Percentiles rank a stretch among this genome's conserved stretches.
phyloP scores from a whole-genome alignment of 2,329 filamentous ascomycete species.

The Plenodomus tracheiphilus region DNA sequence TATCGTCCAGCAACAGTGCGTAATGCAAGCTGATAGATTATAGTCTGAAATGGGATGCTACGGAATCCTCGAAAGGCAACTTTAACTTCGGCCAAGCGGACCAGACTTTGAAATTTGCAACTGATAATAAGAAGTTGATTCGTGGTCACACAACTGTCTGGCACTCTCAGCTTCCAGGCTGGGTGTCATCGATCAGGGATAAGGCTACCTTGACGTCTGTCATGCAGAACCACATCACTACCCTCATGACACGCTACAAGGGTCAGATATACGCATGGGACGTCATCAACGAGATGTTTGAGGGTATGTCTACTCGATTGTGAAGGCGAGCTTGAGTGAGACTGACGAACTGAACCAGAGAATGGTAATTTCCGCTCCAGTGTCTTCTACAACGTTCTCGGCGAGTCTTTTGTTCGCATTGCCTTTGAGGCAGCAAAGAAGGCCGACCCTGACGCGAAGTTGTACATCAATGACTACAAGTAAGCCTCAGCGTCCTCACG shows the following conservation, averaged over 20 bases:
- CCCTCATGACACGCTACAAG: conserved; percentile 62
- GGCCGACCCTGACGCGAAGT: conserved; percentile 68
- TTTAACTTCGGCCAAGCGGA: conserved; percentile 61
- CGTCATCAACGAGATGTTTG: conserved; percentile 68
- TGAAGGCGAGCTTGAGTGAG: not conserved
- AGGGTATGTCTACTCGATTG: conserved; percentile 28
- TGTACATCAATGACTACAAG: conserved; percentile 75
- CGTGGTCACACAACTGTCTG: conserved; percentile 70
- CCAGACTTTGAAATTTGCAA: conserved; percentile 59
- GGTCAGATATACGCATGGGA: conserved; percentile 68
- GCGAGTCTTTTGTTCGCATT: conserved; percentile 71
- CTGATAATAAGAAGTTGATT: conserved; percentile 62
- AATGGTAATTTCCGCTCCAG: conserved; percentile 62
- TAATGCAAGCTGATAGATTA: not conserved
- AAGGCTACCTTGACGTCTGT: conserved; percentile 58
- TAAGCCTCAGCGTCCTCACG: conserved; percentile 16
- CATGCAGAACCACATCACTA: conserved; percentile 64
- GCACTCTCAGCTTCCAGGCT: conserved; percentile 58
- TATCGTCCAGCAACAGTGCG: not conserved
- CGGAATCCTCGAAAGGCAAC: conserved; percentile 49
- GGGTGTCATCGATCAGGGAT: conserved; percentile 62
- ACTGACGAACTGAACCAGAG: conserved; percentile 55
- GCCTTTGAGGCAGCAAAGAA: conserved; percentile 70
- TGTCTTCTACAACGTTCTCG: conserved; percentile 70
- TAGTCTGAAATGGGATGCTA: conserved; percentile 70